Evolutionary conservation across 768 basidiomycete species (phyloP).

Genomic region (Pleurotus platypus): DNA sequence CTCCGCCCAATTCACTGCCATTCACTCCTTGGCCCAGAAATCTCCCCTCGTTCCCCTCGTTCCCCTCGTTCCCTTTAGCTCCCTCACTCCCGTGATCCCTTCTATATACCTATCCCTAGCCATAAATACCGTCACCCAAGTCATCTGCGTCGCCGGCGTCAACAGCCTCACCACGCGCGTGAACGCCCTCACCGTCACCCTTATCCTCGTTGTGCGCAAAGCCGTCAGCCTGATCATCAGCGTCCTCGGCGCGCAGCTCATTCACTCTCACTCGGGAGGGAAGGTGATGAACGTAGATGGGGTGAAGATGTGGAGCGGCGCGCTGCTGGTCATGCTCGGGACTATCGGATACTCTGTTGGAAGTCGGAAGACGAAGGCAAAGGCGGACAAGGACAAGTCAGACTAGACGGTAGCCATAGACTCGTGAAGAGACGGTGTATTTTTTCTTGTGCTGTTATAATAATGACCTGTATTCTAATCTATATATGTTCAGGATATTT

Average conservation of each 20-base stretch:
- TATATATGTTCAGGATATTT: too few species aligned
- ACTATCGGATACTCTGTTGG: conserved; percentile 65
- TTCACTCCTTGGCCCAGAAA: conserved; percentile 34
- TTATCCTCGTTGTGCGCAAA: conserved; percentile 79
- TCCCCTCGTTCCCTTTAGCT: conserved; percentile 14
- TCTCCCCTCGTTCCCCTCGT: conserved; percentile 13
- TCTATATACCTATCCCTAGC: conserved; percentile 57
- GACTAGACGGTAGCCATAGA: not conserved
- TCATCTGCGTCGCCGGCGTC: conserved; percentile 84
- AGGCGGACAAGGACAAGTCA: conserved; percentile 18
- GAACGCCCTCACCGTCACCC: conserved; percentile 71
- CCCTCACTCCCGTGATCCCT: conserved; percentile 45
- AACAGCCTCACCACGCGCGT: conserved; percentile 80
- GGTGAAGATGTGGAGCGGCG: conserved; percentile 64
- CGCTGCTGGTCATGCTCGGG: conserved; percentile 63
- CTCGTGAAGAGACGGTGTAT: too few species aligned
- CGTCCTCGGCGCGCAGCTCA: conserved; percentile 38
- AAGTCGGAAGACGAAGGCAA: conserved; percentile 19
- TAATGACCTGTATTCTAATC: too few species aligned
- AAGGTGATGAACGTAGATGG: conserved; percentile 11
- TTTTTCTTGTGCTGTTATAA: too few species aligned
- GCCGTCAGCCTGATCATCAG: conserved; percentile 75
- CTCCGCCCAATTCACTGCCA: conserved; percentile 34
- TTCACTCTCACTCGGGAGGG: conserved; percentile 10
- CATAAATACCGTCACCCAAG: conserved; percentile 79